Evolutionary conservation across 2,329 filamentous ascomycete species (phyloP).

Genomic region (Cordyceps cicadae): DNA sequence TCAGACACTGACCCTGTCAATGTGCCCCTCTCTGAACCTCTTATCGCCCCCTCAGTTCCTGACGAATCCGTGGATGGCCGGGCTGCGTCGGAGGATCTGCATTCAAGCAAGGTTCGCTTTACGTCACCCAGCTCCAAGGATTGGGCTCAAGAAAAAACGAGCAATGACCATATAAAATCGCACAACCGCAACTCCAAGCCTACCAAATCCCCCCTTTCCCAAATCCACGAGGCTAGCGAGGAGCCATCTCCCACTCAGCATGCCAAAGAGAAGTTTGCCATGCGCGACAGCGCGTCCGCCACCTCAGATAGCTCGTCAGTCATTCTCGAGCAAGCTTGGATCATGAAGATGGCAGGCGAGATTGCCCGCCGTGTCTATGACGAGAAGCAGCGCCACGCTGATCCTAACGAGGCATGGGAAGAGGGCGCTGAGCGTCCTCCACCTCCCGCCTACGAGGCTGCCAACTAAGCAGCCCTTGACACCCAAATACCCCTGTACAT

Average conservation of each 20-base stretch:
- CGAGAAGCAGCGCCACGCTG: conserved; percentile 58
- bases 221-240: conserved; percentile 15
- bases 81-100: conserved; percentile 19
- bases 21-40: conserved; percentile 53
- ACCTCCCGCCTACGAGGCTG: conserved; percentile 54
- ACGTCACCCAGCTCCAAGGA: conserved; percentile 13
- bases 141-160: conserved; percentile 16
- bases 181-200: conserved; percentile 17
- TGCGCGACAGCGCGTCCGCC: conserved; percentile 24
- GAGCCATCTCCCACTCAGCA: conserved; percentile 20
- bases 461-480: conserved; percentile 27
- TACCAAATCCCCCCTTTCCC: conserved; percentile 13
- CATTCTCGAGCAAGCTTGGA: conserved; percentile 75
- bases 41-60: conserved; percentile 46
- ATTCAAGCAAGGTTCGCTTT: conserved; percentile 36
- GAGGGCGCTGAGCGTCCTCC: conserved; percentile 33
- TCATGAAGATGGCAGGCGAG: conserved; percentile 88
- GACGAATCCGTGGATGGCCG: conserved; percentile 50
- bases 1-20: conserved; percentile 49
- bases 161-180: conserved; percentile 19
- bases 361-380: conserved; percentile 82
- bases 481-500: conserved; percentile 11
- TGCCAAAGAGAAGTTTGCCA: conserved; percentile 23
- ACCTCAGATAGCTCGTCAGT: conserved; percentile 44
- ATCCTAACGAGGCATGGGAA: conserved; percentile 41